phyloP scores from a whole-genome alignment of 352 stramenopile species.

The Globisporangium cylindrosporum region DNA sequence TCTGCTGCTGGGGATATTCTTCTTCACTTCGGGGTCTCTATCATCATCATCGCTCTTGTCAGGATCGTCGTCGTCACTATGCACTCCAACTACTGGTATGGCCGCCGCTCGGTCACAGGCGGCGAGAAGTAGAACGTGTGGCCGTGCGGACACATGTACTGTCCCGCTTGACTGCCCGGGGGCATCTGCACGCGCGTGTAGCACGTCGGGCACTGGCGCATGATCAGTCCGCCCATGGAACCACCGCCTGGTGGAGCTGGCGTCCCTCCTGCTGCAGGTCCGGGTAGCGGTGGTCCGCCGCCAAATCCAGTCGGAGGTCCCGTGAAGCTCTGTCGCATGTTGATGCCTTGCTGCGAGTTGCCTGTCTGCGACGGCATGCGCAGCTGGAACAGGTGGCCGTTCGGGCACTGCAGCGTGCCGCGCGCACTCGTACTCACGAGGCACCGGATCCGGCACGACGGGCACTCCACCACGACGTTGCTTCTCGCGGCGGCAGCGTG shows the following conservation, averaged over 20 bases:
- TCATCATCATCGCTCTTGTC: background rate
- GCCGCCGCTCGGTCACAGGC: constrained; percentile 41
- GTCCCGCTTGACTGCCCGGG: constrained; percentile 71
- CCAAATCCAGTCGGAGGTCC: constrained; percentile 5
- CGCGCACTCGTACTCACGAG: constrained; percentile 69
- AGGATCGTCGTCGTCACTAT: constrained; percentile 2
- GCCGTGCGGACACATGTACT: constrained; percentile 88
- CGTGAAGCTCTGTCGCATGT: constrained; percentile 34
- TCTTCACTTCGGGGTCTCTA: background rate
- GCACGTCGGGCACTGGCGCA: constrained; percentile 85
- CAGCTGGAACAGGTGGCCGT: constrained; percentile 73
- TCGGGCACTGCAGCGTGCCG: constrained; percentile 71
- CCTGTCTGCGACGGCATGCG: constrained; percentile 47
- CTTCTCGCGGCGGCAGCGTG: constrained; percentile 48
- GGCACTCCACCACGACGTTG: constrained; percentile 77
- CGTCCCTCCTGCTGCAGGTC: background rate
- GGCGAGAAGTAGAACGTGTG: constrained; percentile 87
- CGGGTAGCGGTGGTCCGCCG: background rate
- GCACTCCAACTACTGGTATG: constrained; percentile 10
- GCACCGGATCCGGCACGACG: constrained; percentile 71
- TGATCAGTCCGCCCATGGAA: constrained; percentile 43
- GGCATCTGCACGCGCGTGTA: constrained; percentile 88
- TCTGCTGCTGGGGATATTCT: background rate
- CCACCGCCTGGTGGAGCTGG: constrained; percentile 9
- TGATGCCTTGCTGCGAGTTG: constrained; percentile 33